Evolutionary conservation across 73 alveolate genomes (phyloP).

Genomic region (Blepharisma stoltei): DNA sequence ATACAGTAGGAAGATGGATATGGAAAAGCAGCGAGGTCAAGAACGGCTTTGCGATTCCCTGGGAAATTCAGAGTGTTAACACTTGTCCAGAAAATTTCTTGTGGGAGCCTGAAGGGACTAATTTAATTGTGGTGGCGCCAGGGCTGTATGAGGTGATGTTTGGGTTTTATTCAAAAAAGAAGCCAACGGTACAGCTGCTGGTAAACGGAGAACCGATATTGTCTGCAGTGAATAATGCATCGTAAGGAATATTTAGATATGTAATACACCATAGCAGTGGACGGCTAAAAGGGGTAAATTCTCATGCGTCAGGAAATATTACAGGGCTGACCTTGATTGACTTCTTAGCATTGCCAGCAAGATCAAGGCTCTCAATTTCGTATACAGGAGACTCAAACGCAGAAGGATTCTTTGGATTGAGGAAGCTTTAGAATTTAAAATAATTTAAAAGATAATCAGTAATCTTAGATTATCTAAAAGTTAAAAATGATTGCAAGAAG

Average conservation of each 20-base stretch:
- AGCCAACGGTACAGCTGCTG: conserved; percentile 86
- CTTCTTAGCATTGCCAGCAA: conserved; percentile 94
- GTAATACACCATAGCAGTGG: conserved; percentile 83
- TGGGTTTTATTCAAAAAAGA: conserved; percentile 92
- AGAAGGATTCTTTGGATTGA: conserved; percentile 51
- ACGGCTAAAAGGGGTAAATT: conserved; percentile 72
- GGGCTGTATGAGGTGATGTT: conserved; percentile 96
- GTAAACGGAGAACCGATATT: conserved; percentile 94
- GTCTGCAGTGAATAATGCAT: conserved; percentile 65
- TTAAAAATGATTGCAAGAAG: too few relatives aligned
- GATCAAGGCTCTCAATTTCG: conserved; percentile 87
- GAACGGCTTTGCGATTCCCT: conserved; percentile 82
- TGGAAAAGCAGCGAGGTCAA: conserved; percentile 91
- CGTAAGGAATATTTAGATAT: conserved; percentile 14
- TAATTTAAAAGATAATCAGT: neutral
- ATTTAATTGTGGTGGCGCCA: conserved; percentile 83
- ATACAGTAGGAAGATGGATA: conserved; percentile 94
- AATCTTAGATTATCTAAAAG: too few relatives aligned
- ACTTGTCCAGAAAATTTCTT: conserved; percentile 95
- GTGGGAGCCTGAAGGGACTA: conserved; percentile 92
- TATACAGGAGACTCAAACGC: conserved; percentile 78
- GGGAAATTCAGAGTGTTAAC: conserved; percentile 93
- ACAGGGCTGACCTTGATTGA: conserved; percentile 94
- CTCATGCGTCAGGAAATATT: conserved; percentile 77
- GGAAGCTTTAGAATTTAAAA: conserved; percentile 36